Percentiles rank a stretch among this genome's conserved stretches.
phyloP scores from a whole-genome alignment of 768 basidiomycete species.

The Suillus spraguei region DNA sequence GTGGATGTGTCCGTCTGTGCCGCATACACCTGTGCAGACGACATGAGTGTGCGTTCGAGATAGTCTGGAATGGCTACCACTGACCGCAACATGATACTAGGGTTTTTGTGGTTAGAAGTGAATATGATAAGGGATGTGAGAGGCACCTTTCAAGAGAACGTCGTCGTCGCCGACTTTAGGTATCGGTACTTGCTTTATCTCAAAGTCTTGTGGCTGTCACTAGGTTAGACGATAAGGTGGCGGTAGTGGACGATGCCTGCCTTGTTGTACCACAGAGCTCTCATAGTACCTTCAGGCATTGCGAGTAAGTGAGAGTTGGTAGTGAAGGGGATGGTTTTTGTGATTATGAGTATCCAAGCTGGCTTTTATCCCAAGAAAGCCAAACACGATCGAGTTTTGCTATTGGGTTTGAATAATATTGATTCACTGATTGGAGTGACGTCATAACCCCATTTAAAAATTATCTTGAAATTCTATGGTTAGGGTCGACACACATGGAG shows the following conservation, averaged over 20 bases:
- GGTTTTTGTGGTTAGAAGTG: not conserved
- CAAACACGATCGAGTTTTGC: not conserved
- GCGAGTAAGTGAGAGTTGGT: constrained; percentile 3
- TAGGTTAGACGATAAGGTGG: constrained; percentile 16
- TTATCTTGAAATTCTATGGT: constrained; percentile 1
- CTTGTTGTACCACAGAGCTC: constrained; percentile 71
- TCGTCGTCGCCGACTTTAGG: constrained; percentile 69
- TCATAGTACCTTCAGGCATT: constrained; percentile 70
- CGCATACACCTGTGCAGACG: constrained; percentile 50
- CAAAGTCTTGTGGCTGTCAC: constrained; percentile 63
- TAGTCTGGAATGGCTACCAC: not conserved
- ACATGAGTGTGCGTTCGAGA: not conserved
- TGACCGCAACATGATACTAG: constrained; percentile 7
- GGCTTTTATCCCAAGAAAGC: constrained; percentile 7
- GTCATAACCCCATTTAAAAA: constrained; percentile 18
- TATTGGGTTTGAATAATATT: not conserved
- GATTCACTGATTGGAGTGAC: constrained; percentile 18
- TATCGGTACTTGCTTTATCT: constrained; percentile 67
- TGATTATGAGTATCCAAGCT: constrained; percentile 3
- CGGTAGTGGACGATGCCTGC: constrained; percentile 37
- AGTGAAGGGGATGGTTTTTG: constrained; percentile 8
- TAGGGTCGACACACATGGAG: not conserved
- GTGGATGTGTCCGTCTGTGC: constrained; percentile 66
- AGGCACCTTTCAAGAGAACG: constrained; percentile 69
- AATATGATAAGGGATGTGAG: not conserved